These are phyloP conservation scores for Ogataea minuta DNA, from an alignment of 805 yeast genomes.

Conservation along the genomic window DNA sequence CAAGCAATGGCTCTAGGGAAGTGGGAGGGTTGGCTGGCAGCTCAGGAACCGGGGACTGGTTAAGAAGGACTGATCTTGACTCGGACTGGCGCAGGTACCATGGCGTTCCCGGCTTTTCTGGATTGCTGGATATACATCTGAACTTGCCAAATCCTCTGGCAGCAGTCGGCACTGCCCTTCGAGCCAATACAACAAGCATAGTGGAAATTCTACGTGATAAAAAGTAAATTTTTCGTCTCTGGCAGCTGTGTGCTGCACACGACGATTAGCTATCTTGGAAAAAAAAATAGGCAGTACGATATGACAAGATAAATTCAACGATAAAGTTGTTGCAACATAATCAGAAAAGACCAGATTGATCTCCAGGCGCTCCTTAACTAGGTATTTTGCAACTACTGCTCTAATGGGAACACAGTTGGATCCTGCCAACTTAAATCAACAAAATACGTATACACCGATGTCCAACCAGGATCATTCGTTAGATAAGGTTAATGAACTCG, in stretches of 20 bases:
- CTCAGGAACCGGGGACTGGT: conserved; percentile 44
- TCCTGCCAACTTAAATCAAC: neutral
- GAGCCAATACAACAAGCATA: neutral
- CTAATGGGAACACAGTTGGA: conserved; percentile 2
- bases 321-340: too few species aligned
- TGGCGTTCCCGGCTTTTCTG: conserved; percentile 20
- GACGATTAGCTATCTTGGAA: conserved; percentile 2
- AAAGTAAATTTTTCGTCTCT: conserved; percentile 1
- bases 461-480: conserved; percentile 9
- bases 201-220: neutral
- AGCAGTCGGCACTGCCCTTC: conserved; percentile 1
- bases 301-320: conserved; percentile 2
- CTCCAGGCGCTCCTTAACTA: neutral
- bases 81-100: conserved; percentile 37
- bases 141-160: neutral
- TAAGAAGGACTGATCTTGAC: conserved; percentile 19
- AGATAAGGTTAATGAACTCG: conserved; percentile 8
- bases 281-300: conserved; percentile 10
- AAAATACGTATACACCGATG: conserved; percentile 1
- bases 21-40: conserved; percentile 61
- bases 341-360: too few species aligned
- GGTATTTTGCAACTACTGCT: neutral
- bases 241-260: conserved; percentile 1
- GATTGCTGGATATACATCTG: neutral
- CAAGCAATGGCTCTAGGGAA: conserved; percentile 43